Evolutionary conservation across 2,329 filamentous ascomycete genomes (phyloP).

Genomic region (Penicillium capsulatum): DNA sequence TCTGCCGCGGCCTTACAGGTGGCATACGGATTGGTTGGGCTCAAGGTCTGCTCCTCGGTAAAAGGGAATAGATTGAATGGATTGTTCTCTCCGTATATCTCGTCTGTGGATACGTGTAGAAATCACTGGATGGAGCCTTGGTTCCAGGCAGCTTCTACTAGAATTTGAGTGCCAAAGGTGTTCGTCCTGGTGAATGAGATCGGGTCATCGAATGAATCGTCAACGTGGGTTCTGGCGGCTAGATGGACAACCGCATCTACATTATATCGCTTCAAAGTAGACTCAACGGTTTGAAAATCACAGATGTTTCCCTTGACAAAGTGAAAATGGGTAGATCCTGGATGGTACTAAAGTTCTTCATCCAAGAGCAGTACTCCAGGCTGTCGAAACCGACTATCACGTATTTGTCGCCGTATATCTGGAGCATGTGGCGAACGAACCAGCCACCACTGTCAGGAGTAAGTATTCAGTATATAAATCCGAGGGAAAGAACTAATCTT

Average conservation of each 20-base stretch:
- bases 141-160: conserved; percentile 72
- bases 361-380: conserved; percentile 73
- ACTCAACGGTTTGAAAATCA: conserved; percentile 63
- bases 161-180: conserved; percentile 77
- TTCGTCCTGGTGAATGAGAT: conserved; percentile 78
- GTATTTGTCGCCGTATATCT: conserved; percentile 70
- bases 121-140: conserved; percentile 63
- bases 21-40: conserved; percentile 77
- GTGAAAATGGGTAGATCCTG: conserved; percentile 67
- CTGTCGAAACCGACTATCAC: conserved; percentile 81
- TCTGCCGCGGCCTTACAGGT: conserved; percentile 77
- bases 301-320: conserved; percentile 79
- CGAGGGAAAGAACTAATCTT: not conserved
- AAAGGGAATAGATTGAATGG: not conserved
- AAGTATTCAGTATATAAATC: conserved; percentile 5
- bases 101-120: conserved; percentile 79
- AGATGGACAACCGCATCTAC: conserved; percentile 82
- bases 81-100: conserved; percentile 79
- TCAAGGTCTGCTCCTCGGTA: conserved; percentile 65
- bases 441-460: conserved; percentile 68
- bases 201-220: conserved; percentile 76
- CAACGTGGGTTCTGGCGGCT: conserved; percentile 80
- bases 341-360: conserved; percentile 72
- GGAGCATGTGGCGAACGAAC: conserved; percentile 72
- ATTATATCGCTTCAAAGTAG: conserved; percentile 64